Conservation (phyloP, 441 rosid genomes). For the Cnidoscolus chayamansa region DNA sequence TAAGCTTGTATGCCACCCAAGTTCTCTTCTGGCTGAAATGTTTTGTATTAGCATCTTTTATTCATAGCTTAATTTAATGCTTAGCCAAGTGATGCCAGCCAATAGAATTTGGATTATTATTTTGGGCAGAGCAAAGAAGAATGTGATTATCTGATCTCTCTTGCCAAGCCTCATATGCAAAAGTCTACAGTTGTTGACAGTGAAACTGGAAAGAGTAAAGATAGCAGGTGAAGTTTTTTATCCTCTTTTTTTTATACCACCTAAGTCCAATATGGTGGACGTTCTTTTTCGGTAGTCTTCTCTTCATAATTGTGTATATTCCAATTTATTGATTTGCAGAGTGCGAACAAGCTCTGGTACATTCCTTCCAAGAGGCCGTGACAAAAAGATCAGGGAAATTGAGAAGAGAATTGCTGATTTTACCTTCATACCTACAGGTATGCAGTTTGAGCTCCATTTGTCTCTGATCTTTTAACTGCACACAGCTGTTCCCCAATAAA, state of each 20-base stretch:
- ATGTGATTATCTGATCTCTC: slow-evolving; percentile 66
- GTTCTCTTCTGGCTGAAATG: not conserved
- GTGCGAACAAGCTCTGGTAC: slow-evolving; percentile 90
- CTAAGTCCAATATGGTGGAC: not conserved
- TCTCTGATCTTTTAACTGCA: not conserved
- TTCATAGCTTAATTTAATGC: not conserved
- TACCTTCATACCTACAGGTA: slow-evolving; percentile 79
- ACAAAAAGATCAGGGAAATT: slow-evolving; percentile 57
- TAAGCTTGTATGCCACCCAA: not conserved
- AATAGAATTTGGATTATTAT: not conserved
- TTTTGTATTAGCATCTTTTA: not conserved
- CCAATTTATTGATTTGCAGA: slow-evolving; percentile 35
- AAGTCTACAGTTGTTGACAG: slow-evolving; percentile 83
- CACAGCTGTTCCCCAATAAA: not conserved
- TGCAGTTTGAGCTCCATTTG: slow-evolving; percentile 24
- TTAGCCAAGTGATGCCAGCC: not conserved
- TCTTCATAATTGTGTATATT: not conserved
- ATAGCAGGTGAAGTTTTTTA: slow-evolving; percentile 56
- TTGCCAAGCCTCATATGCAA: slow-evolving; percentile 78
- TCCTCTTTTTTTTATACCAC: not conserved
- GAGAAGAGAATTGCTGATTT: slow-evolving; percentile 91
- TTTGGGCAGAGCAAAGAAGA: slow-evolving; percentile 66
- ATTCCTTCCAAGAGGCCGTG: slow-evolving; percentile 71
- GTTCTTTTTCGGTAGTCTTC: not conserved
- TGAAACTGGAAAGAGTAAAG: slow-evolving; percentile 78